phyloP scores from a whole-genome alignment of 1,139 yeast genomes.

The Candida glucosophila region DNA sequence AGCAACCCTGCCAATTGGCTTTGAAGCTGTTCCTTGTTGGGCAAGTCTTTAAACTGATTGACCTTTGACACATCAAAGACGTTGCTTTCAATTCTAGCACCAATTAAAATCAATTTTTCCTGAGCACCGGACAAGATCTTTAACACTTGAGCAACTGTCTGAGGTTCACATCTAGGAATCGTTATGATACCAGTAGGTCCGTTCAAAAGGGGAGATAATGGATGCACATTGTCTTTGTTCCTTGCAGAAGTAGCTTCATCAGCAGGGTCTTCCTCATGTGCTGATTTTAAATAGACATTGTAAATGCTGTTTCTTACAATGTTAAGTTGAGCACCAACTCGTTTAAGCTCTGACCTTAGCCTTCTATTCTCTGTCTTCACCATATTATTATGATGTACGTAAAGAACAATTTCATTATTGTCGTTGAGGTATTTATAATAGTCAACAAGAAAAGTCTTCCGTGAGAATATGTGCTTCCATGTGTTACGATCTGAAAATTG shows the following conservation, averaged over 20 bases:
- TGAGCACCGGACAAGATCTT: conserved; percentile 54
- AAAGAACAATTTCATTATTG: conserved; percentile 57
- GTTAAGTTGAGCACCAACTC: conserved; percentile 58
- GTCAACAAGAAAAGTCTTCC: conserved; percentile 83
- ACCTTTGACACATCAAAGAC: conserved; percentile 48
- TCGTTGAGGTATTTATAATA: conserved; percentile 66
- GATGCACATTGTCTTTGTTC: conserved; percentile 45
- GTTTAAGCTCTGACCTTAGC: conserved; percentile 53
- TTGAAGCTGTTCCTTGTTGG: conserved; percentile 62
- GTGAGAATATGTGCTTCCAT: conserved; percentile 44
- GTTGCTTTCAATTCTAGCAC: conserved; percentile 69
- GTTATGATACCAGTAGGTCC: conserved; percentile 88
- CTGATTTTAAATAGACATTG: conserved; percentile 67
- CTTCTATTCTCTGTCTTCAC: conserved; percentile 57
- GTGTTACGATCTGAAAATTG: conserved; percentile 30
- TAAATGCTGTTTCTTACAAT: conserved; percentile 63
- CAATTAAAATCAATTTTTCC: conserved; percentile 72
- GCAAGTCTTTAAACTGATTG: conserved; percentile 61
- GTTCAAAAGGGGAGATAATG: conserved; percentile 55
- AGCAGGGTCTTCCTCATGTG: conserved; percentile 69
- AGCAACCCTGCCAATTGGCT: conserved; percentile 81
- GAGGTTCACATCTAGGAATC: conserved; percentile 64
- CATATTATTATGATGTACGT: conserved; percentile 79
- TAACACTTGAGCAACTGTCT: conserved; percentile 50
- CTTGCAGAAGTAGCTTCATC: conserved; percentile 41